Base-by-base conservation (phyloP, 768 basidiomycete species). In the Infundibulicybe gibba region DNA sequence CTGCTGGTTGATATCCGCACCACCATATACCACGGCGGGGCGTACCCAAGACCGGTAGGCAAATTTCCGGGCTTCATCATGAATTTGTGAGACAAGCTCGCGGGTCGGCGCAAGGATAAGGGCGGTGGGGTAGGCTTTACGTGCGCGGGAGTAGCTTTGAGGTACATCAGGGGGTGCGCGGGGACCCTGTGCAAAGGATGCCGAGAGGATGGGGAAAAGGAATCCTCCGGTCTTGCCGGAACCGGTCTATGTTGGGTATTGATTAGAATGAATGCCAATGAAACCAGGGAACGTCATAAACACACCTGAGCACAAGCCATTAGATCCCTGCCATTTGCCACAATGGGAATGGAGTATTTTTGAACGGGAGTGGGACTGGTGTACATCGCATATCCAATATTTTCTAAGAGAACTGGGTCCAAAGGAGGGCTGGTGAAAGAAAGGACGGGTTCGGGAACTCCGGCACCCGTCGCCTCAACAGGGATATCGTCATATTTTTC, bases 401-500 rank as follows among this genome's bases (percentile, higher is more conserved):
- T 99, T 69, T 97, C 94, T 54, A 98, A 75, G 33, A 99, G 82
- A 65, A 94, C 86, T 39, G 89, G 80, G 68, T 99, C 94, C 59
- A 99, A 73, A 51, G 93, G 94, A 40, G 94, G 87, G 59, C 75
- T 81, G 49, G 87, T 87, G 72, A 99, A 99, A 34, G 82, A 78
- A 53, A 66, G 79, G 59, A 97, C 81, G 39, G 97, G 94, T 35
- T 98, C 95, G 51, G 97, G 97, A n/a, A 98, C 95, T 57, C 87
- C 90, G 50, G 85, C 84, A 56, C 97, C 97, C 41, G 95, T 98
- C 32, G 94, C 95, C 71, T 98, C 97, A 56, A 99, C 94, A 53
- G 97, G 97, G 62, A 99, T 99, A 65, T 98, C 95, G 68, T 97
- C 97, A 60, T 98, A 99, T 70, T 97, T 97, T 74, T 99, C 97